Conservation (phyloP, 331 rosid genomes). For the Malus hybrid region DNA sequence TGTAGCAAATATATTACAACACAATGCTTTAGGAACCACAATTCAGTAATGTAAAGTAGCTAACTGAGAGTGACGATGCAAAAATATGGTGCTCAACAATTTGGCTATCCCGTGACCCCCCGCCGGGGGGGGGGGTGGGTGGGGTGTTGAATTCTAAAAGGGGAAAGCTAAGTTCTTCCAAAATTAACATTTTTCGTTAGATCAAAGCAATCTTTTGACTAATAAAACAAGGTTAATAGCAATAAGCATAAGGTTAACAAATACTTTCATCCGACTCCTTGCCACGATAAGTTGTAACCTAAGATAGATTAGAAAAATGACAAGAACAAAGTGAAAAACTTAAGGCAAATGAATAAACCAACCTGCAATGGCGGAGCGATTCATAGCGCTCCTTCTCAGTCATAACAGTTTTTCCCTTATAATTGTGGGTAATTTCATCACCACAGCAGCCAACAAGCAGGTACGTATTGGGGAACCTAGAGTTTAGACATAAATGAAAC, state of each 20-base stretch:
- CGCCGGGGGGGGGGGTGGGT: too few species aligned
- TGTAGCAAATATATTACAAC: constrained; percentile 23
- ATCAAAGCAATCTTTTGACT: neutral
- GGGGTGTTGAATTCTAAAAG: neutral
- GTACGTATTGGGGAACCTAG: constrained; percentile 70
- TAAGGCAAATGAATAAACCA: neutral
- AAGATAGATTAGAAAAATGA: neutral
- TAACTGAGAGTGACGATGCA: neutral
- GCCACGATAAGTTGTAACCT: neutral
- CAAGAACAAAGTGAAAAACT: neutral
- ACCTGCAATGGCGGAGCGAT: constrained; percentile 99
- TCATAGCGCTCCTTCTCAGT: constrained; percentile 77
- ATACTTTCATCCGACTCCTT: neutral
- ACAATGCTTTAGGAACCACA: neutral
- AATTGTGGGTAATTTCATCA: constrained; percentile 73
- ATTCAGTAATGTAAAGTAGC: neutral
- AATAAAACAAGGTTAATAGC: neutral
- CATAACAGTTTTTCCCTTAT: constrained; percentile 95
- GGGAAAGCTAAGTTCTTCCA: neutral
- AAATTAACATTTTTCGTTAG: neutral
- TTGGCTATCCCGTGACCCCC: neutral
- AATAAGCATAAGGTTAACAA: neutral
- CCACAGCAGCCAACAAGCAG: constrained; percentile 97
- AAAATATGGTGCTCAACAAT: neutral
- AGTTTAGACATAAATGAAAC: neutral